A percentile compares a stretch with the other conserved stretches of the same genome.
These are phyloP conservation scores for Diaporthe caulivora DNA, from an alignment of 2,329 filamentous ascomycete species.

Conservation along the genomic window DNA sequence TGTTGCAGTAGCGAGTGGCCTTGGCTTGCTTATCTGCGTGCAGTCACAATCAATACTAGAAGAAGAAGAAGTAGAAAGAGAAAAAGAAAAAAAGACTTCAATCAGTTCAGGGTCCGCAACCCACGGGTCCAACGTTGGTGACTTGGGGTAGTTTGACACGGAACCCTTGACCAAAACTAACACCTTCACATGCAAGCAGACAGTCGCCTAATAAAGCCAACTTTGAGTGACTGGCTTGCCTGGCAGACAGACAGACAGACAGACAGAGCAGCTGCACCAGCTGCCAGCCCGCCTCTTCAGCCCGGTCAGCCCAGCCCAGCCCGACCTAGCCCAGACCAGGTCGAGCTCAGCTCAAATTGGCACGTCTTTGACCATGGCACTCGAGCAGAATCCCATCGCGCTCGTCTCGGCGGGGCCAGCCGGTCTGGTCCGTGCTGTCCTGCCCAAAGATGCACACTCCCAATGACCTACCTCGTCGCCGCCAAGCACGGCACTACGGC, in stretches of 20 bases:
- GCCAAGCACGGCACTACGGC: slow-evolving; percentile 21
- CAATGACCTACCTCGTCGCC: not conserved
- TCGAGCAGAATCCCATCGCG: not conserved
- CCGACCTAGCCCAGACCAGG: not conserved
- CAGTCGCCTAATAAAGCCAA: too few relatives aligned
- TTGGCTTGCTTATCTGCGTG: slow-evolving; percentile 2
- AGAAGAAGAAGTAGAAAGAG: too few relatives aligned
- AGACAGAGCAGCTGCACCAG: not conserved
- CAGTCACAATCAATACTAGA: not conserved
- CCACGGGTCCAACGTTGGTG: slow-evolving; percentile 6
- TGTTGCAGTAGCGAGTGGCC: not conserved
- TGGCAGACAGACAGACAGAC: not conserved
- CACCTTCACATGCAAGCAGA: slow-evolving; percentile 18
- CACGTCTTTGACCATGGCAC: not conserved
- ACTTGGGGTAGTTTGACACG: not conserved
- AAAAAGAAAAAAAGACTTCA: not conserved
- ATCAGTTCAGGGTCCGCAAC: slow-evolving; percentile 16
- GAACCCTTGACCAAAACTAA: slow-evolving; percentile 19
- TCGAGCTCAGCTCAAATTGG: not conserved
- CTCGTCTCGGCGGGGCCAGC: not conserved
- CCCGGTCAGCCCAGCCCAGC: not conserved
- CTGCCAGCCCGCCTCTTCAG: not conserved
- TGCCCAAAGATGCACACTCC: not conserved
- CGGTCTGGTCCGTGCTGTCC: not conserved
- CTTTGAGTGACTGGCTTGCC: too few relatives aligned